phyloP scores from a whole-genome alignment of 805 yeast species.

The Kluyveromyces wickerhamii region DNA sequence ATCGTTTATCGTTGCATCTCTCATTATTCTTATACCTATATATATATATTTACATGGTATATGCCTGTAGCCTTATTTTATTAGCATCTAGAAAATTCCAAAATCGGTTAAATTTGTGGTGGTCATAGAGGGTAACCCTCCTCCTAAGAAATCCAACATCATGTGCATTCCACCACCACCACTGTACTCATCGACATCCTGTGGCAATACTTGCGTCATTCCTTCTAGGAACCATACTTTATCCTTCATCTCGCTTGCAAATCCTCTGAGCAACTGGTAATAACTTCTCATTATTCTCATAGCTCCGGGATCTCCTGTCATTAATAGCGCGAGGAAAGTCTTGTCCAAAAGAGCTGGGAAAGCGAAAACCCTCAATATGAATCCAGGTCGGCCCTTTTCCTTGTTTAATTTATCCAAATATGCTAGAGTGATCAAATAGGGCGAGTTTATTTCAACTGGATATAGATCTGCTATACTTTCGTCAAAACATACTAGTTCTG shows the following conservation, averaged over 20 bases:
- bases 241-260: conserved; percentile 81
- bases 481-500: conserved; percentile 75
- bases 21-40: too few relatives aligned
- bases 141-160: conserved; percentile 84
- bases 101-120: conserved; percentile 32
- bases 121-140: conserved; percentile 45
- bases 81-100: conserved; percentile 6
- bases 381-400: conserved; percentile 78
- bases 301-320: conserved; percentile 80
- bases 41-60: too few relatives aligned
- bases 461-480: conserved; percentile 75
- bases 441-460: conserved; percentile 77
- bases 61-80: too few relatives aligned
- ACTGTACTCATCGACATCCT: conserved; percentile 82
- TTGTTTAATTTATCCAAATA: conserved; percentile 75
- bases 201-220: conserved; percentile 79
- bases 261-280: conserved; percentile 71
- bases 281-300: conserved; percentile 88
- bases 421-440: conserved; percentile 80
- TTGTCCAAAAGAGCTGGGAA: conserved; percentile 89
- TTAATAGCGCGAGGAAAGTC: conserved; percentile 63
- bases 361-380: conserved; percentile 79
- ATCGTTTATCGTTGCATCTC: too few relatives aligned
- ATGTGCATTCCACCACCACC: conserved; percentile 90
- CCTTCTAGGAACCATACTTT: conserved; percentile 93